Evolutionary conservation across 2,329 filamentous ascomycete species (phyloP), one percentile per base, ranked within the genome.

Genomic region (Aspergillus sp.): DNA sequence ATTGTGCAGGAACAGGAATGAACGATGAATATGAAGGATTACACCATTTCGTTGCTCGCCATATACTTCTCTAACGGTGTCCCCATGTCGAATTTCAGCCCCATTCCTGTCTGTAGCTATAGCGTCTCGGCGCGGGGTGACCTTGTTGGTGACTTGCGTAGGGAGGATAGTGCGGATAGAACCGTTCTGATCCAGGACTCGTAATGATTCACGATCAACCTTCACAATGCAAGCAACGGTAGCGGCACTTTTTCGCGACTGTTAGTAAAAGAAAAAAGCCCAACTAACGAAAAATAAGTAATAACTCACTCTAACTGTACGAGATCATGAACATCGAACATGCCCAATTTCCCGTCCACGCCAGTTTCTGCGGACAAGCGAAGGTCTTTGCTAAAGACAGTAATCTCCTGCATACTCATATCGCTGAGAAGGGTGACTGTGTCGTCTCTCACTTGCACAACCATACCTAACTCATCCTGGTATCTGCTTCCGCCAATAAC

Each of bases 331-430:
- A 99, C 86, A 65, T 93, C 89, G 73, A 90, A 98, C 75, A 96
- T 90, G 11, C 91, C 91, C n/a, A 93, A 79, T 59, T 79, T 82
- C 27, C 91, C 89, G 69, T 93, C 88, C 15, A 91, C 92, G 61
- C 92, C 93, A 66, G 92, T 91, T 71, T 98, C 95, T 55, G 91
- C 91, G 27, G 95, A 95, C 74, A 96, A 91, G 65, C 96, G 86
- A 60, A 99, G 79, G 77, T 99, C 95, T 73, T 96, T 97, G 79
- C 93, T 97, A 72, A 99, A 99, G 34, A 99, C 95, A 0, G 93
- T 97, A 66, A 99, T 92, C 73, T 99, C 95, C 52, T 88, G 87
- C 75, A 95, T 93, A 60, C 86, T 95, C 73, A 95, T 91, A 76
- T 99, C 95, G 48, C 91, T 96, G 64, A 99, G 80, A 63, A 99